A percentile compares a stretch with the other conserved stretches of the same genome.
These are phyloP conservation scores for Senna siamea DNA, from an alignment of 306 rosid species.

Conservation along the genomic window DNA sequence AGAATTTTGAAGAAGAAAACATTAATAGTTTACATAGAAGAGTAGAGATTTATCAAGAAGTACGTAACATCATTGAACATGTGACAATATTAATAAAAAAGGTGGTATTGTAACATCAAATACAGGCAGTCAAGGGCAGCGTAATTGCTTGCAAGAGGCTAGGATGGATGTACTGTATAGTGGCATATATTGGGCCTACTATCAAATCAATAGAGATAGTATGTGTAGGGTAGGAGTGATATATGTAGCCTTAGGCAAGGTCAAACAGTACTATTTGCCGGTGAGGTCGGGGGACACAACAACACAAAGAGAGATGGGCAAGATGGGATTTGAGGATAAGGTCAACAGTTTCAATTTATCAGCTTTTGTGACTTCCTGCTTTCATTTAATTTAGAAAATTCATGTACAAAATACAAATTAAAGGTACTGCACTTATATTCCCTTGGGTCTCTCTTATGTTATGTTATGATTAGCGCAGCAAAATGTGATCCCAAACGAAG, in stretches of 20 bases:
- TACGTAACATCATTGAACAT: not conserved
- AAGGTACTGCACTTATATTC: not conserved
- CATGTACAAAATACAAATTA: not conserved
- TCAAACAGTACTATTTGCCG: slow-evolving; percentile 10
- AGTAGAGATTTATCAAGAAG: not conserved
- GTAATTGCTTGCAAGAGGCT: not conserved
- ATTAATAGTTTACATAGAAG: slow-evolving; percentile 1
- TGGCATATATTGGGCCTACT: not conserved
- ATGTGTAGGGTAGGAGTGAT: slow-evolving; percentile 28
- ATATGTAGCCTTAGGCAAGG: not conserved
- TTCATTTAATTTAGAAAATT: slow-evolving; percentile 13
- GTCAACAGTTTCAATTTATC: slow-evolving; percentile 9
- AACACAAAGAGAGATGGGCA: slow-evolving; percentile 21
- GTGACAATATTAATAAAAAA: slow-evolving; percentile 12
- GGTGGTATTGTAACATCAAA: not conserved
- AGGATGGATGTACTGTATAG: slow-evolving; percentile 10
- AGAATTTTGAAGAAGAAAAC: too few species aligned
- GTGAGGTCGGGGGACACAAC: slow-evolving; percentile 5
- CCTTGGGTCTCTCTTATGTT: not conserved
- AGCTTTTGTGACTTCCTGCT: not conserved
- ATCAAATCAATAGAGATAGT: slow-evolving; percentile 10
- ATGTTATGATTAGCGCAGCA: too few species aligned
- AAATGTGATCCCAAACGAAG: too few species aligned
- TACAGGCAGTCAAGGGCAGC: slow-evolving; percentile 17
- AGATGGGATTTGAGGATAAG: slow-evolving; percentile 10